phyloP scores from a whole-genome alignment of 345 rosid genomes.

The Orychophragmus violaceus region DNA sequence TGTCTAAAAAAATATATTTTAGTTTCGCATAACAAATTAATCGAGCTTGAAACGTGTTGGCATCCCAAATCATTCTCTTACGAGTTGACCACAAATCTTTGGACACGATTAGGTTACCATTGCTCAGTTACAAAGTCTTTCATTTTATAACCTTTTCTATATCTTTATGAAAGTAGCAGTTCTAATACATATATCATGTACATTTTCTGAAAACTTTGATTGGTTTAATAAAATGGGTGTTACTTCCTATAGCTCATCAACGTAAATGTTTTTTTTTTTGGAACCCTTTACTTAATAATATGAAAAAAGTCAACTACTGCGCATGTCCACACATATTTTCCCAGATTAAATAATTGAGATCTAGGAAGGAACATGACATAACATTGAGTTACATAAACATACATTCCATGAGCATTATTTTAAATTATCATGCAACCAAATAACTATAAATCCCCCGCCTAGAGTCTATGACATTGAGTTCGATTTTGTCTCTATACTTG shows the following conservation, averaged over 20 bases:
- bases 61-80: no score
- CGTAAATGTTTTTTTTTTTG: not conserved
- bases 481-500: conserved; percentile 4
- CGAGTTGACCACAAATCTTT: no score
- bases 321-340: not conserved
- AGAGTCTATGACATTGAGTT: not conserved
- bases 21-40: no score
- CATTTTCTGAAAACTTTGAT: not conserved
- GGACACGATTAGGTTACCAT: no score
- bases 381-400: not conserved
- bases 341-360: not conserved
- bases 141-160: not conserved
- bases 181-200: not conserved
- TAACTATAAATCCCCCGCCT: not conserved
- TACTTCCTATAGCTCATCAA: not conserved
- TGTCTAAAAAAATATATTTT: no score
- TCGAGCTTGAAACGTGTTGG: no score
- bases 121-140: not conserved
- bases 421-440: conserved; percentile 15
- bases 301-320: conserved; percentile 18
- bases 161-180: no score
- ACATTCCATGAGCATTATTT: not conserved
- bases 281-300: conserved; percentile 1
- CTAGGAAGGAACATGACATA: conserved; percentile 10
- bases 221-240: not conserved